Evolutionary conservation across 345 rosid genomes (phyloP), one percentile per base, ranked within the genome.

Genomic region (Citrus cavaleriei): DNA sequence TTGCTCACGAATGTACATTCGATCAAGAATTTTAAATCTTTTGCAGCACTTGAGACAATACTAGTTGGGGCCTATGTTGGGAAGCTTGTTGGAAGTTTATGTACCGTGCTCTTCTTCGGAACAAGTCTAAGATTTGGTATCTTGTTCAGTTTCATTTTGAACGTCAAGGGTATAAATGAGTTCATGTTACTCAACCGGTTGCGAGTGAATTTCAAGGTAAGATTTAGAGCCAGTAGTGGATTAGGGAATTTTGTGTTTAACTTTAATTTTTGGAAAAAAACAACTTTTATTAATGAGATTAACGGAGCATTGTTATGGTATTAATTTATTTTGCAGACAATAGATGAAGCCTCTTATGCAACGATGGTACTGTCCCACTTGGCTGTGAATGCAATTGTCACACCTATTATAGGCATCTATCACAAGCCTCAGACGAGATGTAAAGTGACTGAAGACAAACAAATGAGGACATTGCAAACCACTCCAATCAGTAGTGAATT

Each of bases 61-160:
- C 4, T 74, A 1, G 2, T 71, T 5, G 40, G 14, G 0, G 42
- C 25, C 10, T 67, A 10, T 76, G 9, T 79, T 4, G 57, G 70
- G 28, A 87, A 83, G 81, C 7, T 77, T 0, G 2, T 62, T 2
- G 81, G 77, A 34, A 61, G 66, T 74, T 21, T 68, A 42, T 38
- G 76, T 65, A 55, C 75, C 7, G 55, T 81, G 13, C 2, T 24
- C 0, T 71, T 54, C 69, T 65, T 55, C 49, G 65, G 67, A 6
- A 65, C 76, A 0, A 69, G 51, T 30, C 14, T 77, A 9, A 40
- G 74, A 35, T 70, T 72, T 72, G 79, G 82, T 14, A 0, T 83
- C 61, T 28, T 87, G n/a, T 80, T 85, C 16, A 71, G 85, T 32
- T 61, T 79, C 4, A 46, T 85, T 30, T 35, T 87, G 40, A 81